phyloP scores from a whole-genome alignment of 2,329 filamentous ascomycete species.

The Stachybotrys chlorohalonatus region DNA sequence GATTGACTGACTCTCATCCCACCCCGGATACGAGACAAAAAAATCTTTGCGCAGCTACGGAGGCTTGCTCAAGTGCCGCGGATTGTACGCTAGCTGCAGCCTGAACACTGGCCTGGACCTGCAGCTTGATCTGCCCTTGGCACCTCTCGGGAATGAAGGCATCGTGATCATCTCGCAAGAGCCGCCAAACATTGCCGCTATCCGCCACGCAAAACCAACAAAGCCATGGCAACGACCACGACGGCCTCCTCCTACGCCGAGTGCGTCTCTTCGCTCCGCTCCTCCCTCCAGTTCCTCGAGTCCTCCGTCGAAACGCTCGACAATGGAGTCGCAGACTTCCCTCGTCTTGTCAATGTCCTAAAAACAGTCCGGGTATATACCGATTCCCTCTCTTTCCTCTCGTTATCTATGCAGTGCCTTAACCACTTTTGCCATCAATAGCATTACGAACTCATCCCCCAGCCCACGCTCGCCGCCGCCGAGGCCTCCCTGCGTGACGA shows the following conservation, averaged over 20 bases:
- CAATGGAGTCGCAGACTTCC: constrained; percentile 48
- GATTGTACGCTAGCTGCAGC: not conserved
- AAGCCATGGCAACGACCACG: constrained; percentile 10
- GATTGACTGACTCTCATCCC: too few relatives aligned
- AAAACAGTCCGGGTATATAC: constrained; percentile 46
- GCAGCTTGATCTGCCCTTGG: too few relatives aligned
- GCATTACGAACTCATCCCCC: constrained; percentile 90
- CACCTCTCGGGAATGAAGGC: not conserved
- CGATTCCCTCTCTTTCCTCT: not conserved
- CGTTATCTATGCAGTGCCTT: not conserved
- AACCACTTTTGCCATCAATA: constrained; percentile 21
- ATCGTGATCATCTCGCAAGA: constrained; percentile 3
- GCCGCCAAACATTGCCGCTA: constrained; percentile 1
- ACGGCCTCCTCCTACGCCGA: constrained; percentile 26
- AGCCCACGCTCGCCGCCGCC: constrained; percentile 70
- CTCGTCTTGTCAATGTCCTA: constrained; percentile 44
- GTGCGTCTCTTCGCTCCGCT: constrained; percentile 51
- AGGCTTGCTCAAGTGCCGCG: not conserved
- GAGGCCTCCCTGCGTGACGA: constrained; percentile 80
- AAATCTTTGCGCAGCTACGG: too few relatives aligned
- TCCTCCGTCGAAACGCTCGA: constrained; percentile 50
- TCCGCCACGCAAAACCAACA: not conserved
- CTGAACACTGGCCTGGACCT: not conserved
- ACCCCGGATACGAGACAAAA: too few relatives aligned
- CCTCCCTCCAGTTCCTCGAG: constrained; percentile 51